phyloP scores from a whole-genome alignment of 2,329 filamentous ascomycete species.

The Lachnellula suecica region DNA sequence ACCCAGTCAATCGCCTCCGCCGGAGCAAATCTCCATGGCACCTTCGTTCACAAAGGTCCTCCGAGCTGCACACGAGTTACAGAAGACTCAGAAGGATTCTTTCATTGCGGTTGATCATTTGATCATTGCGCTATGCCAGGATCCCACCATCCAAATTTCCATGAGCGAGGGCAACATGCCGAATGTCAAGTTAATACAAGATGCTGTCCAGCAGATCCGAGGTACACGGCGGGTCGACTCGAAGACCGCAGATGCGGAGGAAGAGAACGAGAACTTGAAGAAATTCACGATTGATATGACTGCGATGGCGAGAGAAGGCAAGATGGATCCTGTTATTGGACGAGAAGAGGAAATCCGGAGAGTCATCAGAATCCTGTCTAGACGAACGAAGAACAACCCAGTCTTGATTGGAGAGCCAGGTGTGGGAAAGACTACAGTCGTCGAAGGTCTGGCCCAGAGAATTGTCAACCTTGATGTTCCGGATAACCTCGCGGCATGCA shows the following conservation, averaged over 20 bases:
- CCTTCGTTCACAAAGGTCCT: conserved; percentile 81
- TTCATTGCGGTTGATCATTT: conserved; percentile 95
- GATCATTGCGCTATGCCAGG: conserved; percentile 81
- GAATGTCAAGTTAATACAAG: conserved; percentile 85
- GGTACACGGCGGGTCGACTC: conserved; percentile 93
- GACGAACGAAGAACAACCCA: conserved; percentile 97
- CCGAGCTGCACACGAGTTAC: conserved; percentile 80
- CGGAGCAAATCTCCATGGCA: conserved; percentile 81
- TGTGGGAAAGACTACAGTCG: conserved; percentile 97
- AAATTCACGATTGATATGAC: conserved; percentile 99
- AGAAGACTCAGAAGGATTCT: conserved; percentile 96
- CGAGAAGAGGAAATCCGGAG: conserved; percentile 93
- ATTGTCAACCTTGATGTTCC: conserved; percentile 97
- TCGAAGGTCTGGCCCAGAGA: conserved; percentile 90
- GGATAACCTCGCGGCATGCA: conserved; percentile 91
- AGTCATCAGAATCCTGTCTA: conserved; percentile 86
- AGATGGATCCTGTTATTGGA: conserved; percentile 96
- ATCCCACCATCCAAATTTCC: conserved; percentile 68
- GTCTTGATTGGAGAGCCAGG: conserved; percentile 96
- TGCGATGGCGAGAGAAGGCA: conserved; percentile 90
- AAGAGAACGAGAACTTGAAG: conserved; percentile 91
- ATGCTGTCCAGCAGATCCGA: conserved; percentile 87
- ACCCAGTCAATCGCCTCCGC: conserved; percentile 92
- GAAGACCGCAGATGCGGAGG: conserved; percentile 90
- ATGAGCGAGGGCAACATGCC: conserved; percentile 88